These are phyloP conservation scores for Globisporangium takayamanum DNA, from an alignment of 352 stramenopile genomes.

Conservation along the genomic window DNA sequence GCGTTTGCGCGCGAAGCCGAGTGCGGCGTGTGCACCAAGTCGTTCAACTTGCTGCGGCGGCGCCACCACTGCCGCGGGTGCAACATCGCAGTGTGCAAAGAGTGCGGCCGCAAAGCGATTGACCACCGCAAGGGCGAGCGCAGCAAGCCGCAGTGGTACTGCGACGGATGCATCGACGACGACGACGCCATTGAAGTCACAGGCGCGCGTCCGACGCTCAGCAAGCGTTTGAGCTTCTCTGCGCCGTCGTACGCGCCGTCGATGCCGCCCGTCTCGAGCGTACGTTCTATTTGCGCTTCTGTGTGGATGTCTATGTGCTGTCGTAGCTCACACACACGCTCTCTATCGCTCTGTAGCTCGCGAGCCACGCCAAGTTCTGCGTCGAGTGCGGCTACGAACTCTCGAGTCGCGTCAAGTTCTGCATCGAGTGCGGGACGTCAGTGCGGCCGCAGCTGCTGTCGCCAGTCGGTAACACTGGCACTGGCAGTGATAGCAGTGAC, in stretches of 20 bases:
- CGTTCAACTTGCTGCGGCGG: conserved; percentile 75
- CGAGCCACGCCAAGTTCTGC: conserved; percentile 70
- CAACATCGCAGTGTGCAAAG: conserved; percentile 80
- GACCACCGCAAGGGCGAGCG: conserved; percentile 52
- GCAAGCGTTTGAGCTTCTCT: conserved; percentile 65
- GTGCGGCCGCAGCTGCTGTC: conserved; percentile 52
- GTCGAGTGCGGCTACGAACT: conserved; percentile 84
- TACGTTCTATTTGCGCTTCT: conserved; percentile 19
- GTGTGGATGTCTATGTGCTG: not conserved
- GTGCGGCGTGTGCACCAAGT: conserved; percentile 69
- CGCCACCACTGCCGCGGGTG: conserved; percentile 82
- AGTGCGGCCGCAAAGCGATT: conserved; percentile 74
- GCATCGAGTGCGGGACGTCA: conserved; percentile 77
- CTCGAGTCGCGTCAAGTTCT: conserved; percentile 74
- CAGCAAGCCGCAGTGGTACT: conserved; percentile 74
- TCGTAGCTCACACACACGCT: conserved; percentile 6
- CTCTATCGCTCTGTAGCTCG: conserved; percentile 30
- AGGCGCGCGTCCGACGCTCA: conserved; percentile 32
- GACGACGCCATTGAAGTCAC: conserved; percentile 68
- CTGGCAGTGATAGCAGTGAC: conserved; percentile 14
- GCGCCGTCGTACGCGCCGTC: conserved; percentile 27
- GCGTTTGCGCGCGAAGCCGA: conserved; percentile 65
- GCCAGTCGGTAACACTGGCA: conserved; percentile 26
- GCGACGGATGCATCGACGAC: conserved; percentile 50
- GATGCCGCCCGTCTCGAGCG: conserved; percentile 37